Evolutionary conservation across 371 early-diverging fungal genomes (phyloP).

Genomic region (Blakeslea trispora): DNA sequence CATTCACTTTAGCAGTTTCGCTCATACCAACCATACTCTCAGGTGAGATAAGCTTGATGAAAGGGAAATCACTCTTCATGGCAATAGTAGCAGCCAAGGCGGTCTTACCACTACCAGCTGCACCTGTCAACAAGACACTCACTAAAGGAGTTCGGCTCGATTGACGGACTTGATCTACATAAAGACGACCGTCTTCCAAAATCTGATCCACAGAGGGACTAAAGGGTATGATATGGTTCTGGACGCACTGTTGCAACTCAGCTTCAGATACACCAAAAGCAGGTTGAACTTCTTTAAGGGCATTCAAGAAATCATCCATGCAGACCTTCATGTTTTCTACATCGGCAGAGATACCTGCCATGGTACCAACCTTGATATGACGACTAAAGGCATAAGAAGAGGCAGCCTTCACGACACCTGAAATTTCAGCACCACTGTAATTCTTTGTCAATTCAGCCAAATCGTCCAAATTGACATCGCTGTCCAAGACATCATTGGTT

Average conservation of each 20-base stretch:
- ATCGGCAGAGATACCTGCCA: constrained; percentile 80
- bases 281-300: constrained; percentile 96
- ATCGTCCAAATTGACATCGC: constrained; percentile 89
- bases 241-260: constrained; percentile 84
- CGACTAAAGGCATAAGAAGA: constrained; percentile 99
- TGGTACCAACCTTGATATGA: constrained; percentile 90
- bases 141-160: constrained; percentile 87
- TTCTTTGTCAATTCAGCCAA: constrained; percentile 96
- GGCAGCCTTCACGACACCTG: constrained; percentile 97
- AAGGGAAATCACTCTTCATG: constrained; percentile 94
- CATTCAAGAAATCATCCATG: constrained; percentile 92
- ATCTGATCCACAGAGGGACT: constrained; percentile 73
- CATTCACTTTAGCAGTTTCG: constrained; percentile 91
- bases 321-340: constrained; percentile 88
- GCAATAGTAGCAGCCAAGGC: constrained; percentile 98
- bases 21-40: constrained; percentile 96
- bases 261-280: constrained; percentile 97
- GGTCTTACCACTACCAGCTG: constrained; percentile 96
- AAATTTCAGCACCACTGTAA: constrained; percentile 99
- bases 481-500: constrained; percentile 83
- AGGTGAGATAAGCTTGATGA: constrained; percentile 98
- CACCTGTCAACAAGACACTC: constrained; percentile 85
- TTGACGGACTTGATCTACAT: constrained; percentile 85
- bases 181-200: constrained; percentile 80
- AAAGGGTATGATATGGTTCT: constrained; percentile 87